Base-by-base conservation (phyloP, 495 filamentous ascomycete genomes). In the Tuber melanosporum region DNA sequence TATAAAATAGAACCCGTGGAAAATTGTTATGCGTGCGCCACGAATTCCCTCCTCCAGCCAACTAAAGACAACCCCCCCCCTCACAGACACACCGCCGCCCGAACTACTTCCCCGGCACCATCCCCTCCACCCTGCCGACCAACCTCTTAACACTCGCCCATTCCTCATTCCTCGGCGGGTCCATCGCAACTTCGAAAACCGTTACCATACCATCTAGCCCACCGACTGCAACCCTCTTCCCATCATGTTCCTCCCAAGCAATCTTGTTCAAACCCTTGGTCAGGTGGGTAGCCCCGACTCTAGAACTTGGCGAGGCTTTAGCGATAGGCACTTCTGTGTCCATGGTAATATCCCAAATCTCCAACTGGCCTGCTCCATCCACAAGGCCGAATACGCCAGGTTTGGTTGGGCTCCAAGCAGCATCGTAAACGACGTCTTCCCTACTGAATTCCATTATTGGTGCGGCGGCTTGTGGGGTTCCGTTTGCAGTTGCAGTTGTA, bases 341-440 rank as follows among this genome's bases (percentile, higher is more conserved):
- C 22, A 92, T 88, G 32, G 92, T 96, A 19, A 99, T 87, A 83
- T 99, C 96, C 93, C 94, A 99, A 57, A 99, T 86, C 85, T 98
- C 95, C 52, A 99, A 86, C 83, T 91, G 92, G n/a, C 95, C 95
- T 20, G 91, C 92, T 49, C 95, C 95, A 77, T 98, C 95, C 41
- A 98, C 95, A 19, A 94, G 88, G 20, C 92, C 92, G 85, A 99
- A 99, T 19, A 99, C 92, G 42, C 93, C 93, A 1, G 95, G 95
- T 80, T 93, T 92, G 79, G 93, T 88, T 0, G 95, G 95, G 47
- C 93, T 95, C 95, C 95, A 99, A 19, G 90, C 89, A 0, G 94
- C 94, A 85, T 97, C 95, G 85, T 98, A 99, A 66, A 98, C 94
- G 10, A 97, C 89, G 79, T 98, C 95, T 86, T 99, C 95, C 44